Evolutionary conservation across 2,329 filamentous ascomycete species (phyloP), one percentile per base, ranked within the genome.

Genomic region (Epichloe elymi): DNA sequence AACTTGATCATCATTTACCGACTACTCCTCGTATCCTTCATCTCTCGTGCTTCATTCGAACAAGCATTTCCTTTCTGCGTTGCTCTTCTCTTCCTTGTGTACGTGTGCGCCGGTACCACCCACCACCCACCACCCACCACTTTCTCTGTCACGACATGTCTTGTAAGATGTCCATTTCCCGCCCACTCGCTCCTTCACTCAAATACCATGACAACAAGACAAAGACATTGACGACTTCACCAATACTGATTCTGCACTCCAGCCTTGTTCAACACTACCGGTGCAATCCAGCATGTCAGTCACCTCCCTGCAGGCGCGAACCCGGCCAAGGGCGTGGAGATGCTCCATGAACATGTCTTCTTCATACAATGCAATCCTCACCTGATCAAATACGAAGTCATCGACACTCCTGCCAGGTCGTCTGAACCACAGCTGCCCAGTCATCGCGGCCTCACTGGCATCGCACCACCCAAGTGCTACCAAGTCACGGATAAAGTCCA

Each of bases 281-380:
- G 67, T 33, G 66, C 63, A 35, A 51, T 78, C 17, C 57, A 61
- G 48, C 73, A 78, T 61, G 58, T 59, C 38, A 70, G 72, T 33
- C 57, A 56, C 49, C 62, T 78, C 51, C 74, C 75, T 0, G 53
- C 60, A 2, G 66, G 62, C 33, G 60, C 62, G 38, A 59, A 68
- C 37, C 59, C 55, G 14, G 57, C 65, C 20, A 63, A 66, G 43
- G 70, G 63, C n/a, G 58, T 78, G 35, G 61, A 67, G 30, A 65
- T 70, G 49, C 71, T 80, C 33, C 75, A 76, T 26, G 70, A 76
- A 57, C 73, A 77, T 57, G 67, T 66, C 36, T 73, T 74, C 63
- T 74, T 78, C 61, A 66, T 80, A 44, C 55, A 65, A 41, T 76
- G 73, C 63, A 71, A 78, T 55, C 76, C 77, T 46, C 74, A 77